These are phyloP conservation scores for Domatiomyces globalis DNA, from an alignment of 2,329 filamentous ascomycete species.

Conservation along the genomic window DNA sequence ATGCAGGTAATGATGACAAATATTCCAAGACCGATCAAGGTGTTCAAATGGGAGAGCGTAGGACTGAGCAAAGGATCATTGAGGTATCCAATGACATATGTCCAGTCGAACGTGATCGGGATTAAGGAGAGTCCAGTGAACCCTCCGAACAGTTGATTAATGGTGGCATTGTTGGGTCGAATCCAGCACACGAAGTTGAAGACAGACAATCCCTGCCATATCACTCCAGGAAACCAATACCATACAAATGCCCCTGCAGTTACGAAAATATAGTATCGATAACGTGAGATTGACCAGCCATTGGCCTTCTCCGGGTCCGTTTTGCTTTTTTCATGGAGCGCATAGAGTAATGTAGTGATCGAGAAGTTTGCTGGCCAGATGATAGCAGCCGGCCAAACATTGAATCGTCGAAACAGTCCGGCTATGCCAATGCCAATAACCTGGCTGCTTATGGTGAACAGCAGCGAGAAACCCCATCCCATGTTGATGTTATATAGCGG, in stretches of 20 bases:
- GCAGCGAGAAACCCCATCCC: conserved; percentile 19
- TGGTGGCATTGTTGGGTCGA: conserved; percentile 43
- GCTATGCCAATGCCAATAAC: conserved; percentile 49
- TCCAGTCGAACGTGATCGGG: conserved; percentile 42
- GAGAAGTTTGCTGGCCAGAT: conserved; percentile 56
- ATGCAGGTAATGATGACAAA: conserved; percentile 23
- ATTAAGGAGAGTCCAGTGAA: conserved; percentile 52
- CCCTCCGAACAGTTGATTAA: conserved; percentile 28
- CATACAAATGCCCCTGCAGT: conserved; percentile 44
- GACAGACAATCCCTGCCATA: conserved; percentile 51
- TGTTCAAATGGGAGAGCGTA: conserved; percentile 21
- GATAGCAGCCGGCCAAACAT: conserved; percentile 48
- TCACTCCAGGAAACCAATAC: conserved; percentile 51
- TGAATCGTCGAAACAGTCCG: conserved; percentile 48
- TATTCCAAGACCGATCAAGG: conserved; percentile 21
- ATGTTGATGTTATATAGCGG: conserved; percentile 17
- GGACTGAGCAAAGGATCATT: conserved; percentile 22
- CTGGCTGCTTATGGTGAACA: conserved; percentile 26
- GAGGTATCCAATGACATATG: conserved; percentile 21
- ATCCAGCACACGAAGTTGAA: conserved; percentile 58
- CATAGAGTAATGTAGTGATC: conserved; percentile 51
- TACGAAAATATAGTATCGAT: conserved; percentile 46
- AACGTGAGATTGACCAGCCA: conserved; percentile 51
- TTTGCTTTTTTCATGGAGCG: conserved; percentile 50
- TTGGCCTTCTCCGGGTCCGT: conserved; percentile 39